Base-by-base conservation (phyloP, 1,139 yeast genomes). In the Candida sanyaensis region DNA sequence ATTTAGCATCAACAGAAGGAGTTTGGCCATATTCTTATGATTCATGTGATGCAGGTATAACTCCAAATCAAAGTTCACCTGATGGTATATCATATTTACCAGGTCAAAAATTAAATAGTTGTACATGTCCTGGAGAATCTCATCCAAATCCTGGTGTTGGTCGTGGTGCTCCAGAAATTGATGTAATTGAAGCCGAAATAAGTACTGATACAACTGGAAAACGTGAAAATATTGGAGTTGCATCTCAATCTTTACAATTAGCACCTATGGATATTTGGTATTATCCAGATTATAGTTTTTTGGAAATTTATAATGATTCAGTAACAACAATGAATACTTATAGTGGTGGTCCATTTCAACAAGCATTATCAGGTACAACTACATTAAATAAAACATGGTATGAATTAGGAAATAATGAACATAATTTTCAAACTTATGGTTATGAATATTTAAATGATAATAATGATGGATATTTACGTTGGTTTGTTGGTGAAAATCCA, bases 201-300 rank as follows among this genome's bases (percentile, higher is more conserved):
- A 81, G 75, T 54, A 71, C 80, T 4, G 68, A 62, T 42, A 13
- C 46, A 6, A 40, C 44, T 12, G 50, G 50, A 7, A 23, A 17
- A 11, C 47, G 41, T 13, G 51, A 58, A 31, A 77, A 76, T 46
- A 71, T 71, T 13, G 93, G 92, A 55, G 78, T 84, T 32, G 96
- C 85, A 1, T 86, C 96, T 5, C 96, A 89, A 67, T 87, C 96
- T 1, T 67, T 82, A 53, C 96, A 89, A 70, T 69, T 87, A 57
- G 96, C 96, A 4, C 96, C 96, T 2, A 82, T 81, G 62, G 96
- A 89, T 64, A 81, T 88, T 55, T 89, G 96, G 96, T 88, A 86
- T 64, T 75, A 78, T 61, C 96, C 96, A 3, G 92, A 89, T 64
- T 87, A 88, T 62, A 81, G 84, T 51, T 88, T 77, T 57, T 65